Conservation (phyloP, 805 yeast genomes). For the Blastobotrys robertii region DNA sequence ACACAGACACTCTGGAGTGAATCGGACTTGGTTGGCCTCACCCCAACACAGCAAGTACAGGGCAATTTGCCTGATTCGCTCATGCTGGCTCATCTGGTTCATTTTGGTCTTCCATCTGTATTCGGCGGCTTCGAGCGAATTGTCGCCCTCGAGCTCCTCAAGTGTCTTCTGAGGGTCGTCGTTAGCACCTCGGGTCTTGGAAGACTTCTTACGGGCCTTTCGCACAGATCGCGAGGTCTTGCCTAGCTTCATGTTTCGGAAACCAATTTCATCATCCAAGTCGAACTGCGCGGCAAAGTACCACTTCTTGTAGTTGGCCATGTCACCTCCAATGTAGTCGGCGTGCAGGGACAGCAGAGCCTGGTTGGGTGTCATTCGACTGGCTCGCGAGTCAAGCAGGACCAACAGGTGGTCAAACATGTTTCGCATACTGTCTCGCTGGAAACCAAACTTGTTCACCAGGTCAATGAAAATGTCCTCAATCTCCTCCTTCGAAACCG, state of each 20-base stretch:
- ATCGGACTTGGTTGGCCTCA: constrained; percentile 76
- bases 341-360: constrained; percentile 58
- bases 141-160: constrained; percentile 59
- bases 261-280: constrained; percentile 36
- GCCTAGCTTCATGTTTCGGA: constrained; percentile 9
- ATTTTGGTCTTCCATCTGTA: constrained; percentile 46
- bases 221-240: constrained; percentile 25
- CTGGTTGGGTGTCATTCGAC: constrained; percentile 46
- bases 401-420: constrained; percentile 58
- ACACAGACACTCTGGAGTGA: constrained; percentile 83
- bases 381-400: constrained; percentile 57
- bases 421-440: constrained; percentile 51
- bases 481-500: constrained; percentile 34
- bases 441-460: constrained; percentile 55
- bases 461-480: constrained; percentile 46
- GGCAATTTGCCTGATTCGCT: constrained; percentile 53
- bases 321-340: constrained; percentile 64
- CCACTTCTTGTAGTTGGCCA: constrained; percentile 66
- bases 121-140: constrained; percentile 65
- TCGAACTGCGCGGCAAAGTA: constrained; percentile 67
- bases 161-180: constrained; percentile 51
- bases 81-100: constrained; percentile 41
- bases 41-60: constrained; percentile 79
- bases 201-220: constrained; percentile 40
- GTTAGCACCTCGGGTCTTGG: constrained; percentile 36